Evolutionary conservation across 306 rosid species (phyloP).

Genomic region (Prunus salicina): DNA sequence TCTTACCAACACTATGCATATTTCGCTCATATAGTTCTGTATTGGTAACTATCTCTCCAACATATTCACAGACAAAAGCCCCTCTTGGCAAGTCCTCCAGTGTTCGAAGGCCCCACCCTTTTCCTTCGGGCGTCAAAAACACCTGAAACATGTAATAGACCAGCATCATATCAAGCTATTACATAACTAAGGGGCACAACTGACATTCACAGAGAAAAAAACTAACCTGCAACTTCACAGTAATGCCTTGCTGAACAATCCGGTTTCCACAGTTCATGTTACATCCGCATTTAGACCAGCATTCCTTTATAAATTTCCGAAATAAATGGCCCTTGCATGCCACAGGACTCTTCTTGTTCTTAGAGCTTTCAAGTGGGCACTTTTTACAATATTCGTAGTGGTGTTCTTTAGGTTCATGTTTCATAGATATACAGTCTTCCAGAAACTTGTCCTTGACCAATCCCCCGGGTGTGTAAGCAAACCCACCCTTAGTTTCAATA

Average conservation of each 20-base stretch:
- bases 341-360: neutral
- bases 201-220: neutral
- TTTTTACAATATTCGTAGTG: constrained; percentile 1
- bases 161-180: neutral
- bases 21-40: constrained; percentile 16
- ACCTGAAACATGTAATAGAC: constrained; percentile 18
- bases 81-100: constrained; percentile 31
- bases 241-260: constrained; percentile 25
- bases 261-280: constrained; percentile 23
- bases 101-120: constrained; percentile 31
- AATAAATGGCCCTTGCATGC: constrained; percentile 15
- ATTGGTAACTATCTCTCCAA: constrained; percentile 30
- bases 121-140: constrained; percentile 26
- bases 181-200: neutral
- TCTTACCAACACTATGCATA: neutral
- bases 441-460: constrained; percentile 17
- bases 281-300: constrained; percentile 31
- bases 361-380: constrained; percentile 11
- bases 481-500: constrained; percentile 16
- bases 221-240: constrained; percentile 26
- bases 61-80: constrained; percentile 29
- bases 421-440: constrained; percentile 14
- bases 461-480: constrained; percentile 23
- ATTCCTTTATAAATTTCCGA: constrained; percentile 23
- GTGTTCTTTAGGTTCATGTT: neutral